A percentile compares a stretch with the other conserved stretches of the same genome.
phyloP scores from a whole-genome alignment of 2,329 filamentous ascomycete genomes.

The Paracamarosporium sp. region DNA sequence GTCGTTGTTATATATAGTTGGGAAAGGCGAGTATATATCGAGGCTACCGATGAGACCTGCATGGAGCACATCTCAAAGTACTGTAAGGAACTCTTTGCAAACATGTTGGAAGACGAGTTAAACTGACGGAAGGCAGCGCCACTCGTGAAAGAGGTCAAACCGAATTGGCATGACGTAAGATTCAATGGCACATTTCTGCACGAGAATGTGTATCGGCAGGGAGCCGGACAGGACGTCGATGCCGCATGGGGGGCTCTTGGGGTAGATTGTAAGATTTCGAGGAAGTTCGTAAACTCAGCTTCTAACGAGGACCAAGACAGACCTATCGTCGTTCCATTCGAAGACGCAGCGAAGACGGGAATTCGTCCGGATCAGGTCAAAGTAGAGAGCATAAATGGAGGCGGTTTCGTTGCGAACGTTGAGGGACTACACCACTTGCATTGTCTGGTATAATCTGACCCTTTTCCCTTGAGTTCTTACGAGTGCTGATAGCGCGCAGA shows the following conservation, averaged over 20 bases:
- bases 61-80: slow-evolving; percentile 37
- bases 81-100: slow-evolving; percentile 24
- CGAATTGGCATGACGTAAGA: slow-evolving; percentile 48
- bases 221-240: slow-evolving; percentile 61
- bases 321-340: slow-evolving; percentile 56
- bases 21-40: slow-evolving; percentile 15
- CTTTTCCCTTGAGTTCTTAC: no score
- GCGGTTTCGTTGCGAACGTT: slow-evolving; percentile 65
- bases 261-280: slow-evolving; percentile 54
- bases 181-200: slow-evolving; percentile 67
- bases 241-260: slow-evolving; percentile 63
- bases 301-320: slow-evolving; percentile 21
- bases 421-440: slow-evolving; percentile 65
- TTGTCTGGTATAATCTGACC: slow-evolving; percentile 56
- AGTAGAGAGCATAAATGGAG: slow-evolving; percentile 62
- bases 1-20: slow-evolving; percentile 24
- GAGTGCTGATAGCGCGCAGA: slow-evolving; percentile 46
- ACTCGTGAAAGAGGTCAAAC: slow-evolving; percentile 48
- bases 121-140: slow-evolving; percentile 29
- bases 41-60: slow-evolving; percentile 29
- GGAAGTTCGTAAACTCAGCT: background rate
- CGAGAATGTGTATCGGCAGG: slow-evolving; percentile 60
- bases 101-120: background rate
- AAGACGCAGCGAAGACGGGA: slow-evolving; percentile 59
- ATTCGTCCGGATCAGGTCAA: slow-evolving; percentile 63